Percentiles rank a stretch among this genome's conserved stretches.
phyloP scores from a whole-genome alignment of 1,139 yeast species.

The Debaryomyces psychrophilus region DNA sequence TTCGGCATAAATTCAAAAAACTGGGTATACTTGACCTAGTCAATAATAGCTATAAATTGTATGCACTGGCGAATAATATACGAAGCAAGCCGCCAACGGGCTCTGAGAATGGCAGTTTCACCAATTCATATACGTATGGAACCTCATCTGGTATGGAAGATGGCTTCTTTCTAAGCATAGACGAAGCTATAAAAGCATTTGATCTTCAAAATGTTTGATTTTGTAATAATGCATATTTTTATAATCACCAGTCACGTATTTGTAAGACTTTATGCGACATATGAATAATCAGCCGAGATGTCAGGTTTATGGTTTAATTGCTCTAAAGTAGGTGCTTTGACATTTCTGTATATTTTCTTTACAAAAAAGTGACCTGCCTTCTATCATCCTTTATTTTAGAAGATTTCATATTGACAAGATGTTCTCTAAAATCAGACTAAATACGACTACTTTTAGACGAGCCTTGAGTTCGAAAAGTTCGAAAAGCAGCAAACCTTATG shows the following conservation, averaged over 20 bases:
- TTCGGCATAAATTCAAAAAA: conserved; percentile 25
- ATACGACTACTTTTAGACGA: not conserved
- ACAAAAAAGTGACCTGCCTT: not conserved
- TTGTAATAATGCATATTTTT: not conserved
- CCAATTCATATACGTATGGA: conserved; percentile 1
- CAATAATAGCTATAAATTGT: conserved; percentile 22
- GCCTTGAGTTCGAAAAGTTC: conserved; percentile 1
- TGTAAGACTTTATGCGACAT: not conserved
- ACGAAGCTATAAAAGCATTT: conserved; percentile 29
- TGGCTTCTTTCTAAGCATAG: conserved; percentile 38
- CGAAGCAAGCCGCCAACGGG: not conserved
- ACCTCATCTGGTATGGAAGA: conserved; percentile 30
- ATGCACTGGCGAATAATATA: conserved; percentile 8
- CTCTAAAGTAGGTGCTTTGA: not conserved
- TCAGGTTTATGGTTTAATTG: not conserved
- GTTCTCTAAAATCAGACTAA: not conserved
- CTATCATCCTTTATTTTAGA: not conserved
- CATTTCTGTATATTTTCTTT: not conserved
- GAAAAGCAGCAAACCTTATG: conserved; percentile 19
- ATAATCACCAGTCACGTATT: not conserved
- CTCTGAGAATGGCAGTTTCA: conserved; percentile 2
- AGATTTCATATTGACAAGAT: not conserved
- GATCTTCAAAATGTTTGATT: conserved; percentile 12
- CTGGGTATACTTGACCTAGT: conserved; percentile 31
- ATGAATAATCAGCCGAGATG: not conserved